Base-by-base conservation (phyloP, 108 stramenopile genomes). In the Fistulifera pelliculosa region DNA sequence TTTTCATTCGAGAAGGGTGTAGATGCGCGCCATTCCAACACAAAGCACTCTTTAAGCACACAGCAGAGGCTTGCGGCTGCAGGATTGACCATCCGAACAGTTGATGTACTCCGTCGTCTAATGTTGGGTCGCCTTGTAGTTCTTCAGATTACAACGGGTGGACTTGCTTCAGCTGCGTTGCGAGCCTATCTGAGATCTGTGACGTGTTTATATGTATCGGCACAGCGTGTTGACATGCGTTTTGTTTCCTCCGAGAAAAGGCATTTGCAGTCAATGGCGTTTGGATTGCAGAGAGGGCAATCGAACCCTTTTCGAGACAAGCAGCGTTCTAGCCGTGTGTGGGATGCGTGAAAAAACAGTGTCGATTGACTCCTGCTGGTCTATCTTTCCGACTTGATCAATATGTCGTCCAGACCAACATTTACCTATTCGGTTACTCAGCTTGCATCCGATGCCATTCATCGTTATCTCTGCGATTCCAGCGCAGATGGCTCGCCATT, bases 211-310 rank as follows among this genome's bases (percentile, higher is more conserved):
- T 76, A 66, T 68, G 52, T 61, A 14, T 64, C 56, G 16, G 47
- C 68, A 42, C 75, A 76, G 54, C 57, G 53, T 2, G 61, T 75
- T 12, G 26, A 55, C 0, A 60, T 66, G 48, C 67, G 62, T n/a
- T 19, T 35, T 35, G 31, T 35, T 8, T 35, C 8, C 31, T 35
- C 31, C 31, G 8, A 8, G 31, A 3, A 3, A 6, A 8, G 31
- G 3, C 31, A 3, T 35, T 35, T 35, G 31, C 31, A 35, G 31
- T 3, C 31, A 8, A 3, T 35, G 8, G 31, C 31, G 31, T 35
- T 8, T 35, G 31, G 31, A 35, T 35, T 8, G 8, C 31, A 35
- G 31, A 35, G 6, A 35, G 6, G 6, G 8, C 8, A 35, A 3
- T 3, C 8, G 31, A 6, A 8, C 31, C 31, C 31, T 6, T 8